Conservation (phyloP, 768 basidiomycete species). For the Xerocomellus amylosporus region DNA sequence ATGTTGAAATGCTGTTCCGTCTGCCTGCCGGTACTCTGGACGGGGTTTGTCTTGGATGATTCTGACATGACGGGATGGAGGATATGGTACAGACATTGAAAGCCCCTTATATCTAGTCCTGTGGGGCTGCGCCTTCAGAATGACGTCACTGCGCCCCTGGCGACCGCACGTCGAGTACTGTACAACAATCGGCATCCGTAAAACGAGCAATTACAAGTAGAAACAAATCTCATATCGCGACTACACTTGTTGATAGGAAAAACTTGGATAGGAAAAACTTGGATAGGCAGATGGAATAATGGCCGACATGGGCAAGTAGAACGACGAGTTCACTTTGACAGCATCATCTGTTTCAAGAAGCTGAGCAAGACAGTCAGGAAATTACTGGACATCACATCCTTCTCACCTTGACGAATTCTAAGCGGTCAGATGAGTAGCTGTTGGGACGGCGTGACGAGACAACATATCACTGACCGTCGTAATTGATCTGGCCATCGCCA, state of each 20-base stretch:
- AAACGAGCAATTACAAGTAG: slow-evolving; percentile 11
- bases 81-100: not conserved
- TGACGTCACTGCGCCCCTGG: slow-evolving; percentile 15
- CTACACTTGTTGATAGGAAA: not conserved
- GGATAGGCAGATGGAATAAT: slow-evolving; percentile 2
- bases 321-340: slow-evolving; percentile 51
- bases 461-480: slow-evolving; percentile 53
- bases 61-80: slow-evolving; percentile 14
- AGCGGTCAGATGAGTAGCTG: not conserved
- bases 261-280: slow-evolving; percentile 1
- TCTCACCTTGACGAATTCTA: slow-evolving; percentile 76
- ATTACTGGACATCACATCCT: not conserved
- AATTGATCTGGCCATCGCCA: slow-evolving; percentile 92
- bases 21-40: not conserved
- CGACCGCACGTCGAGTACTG: not conserved
- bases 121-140: not conserved
- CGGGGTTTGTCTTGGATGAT: slow-evolving; percentile 7
- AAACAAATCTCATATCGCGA: not conserved
- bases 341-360: slow-evolving; percentile 58
- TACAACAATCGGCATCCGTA: slow-evolving; percentile 1
- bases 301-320: slow-evolving; percentile 17
- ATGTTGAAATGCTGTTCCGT: slow-evolving; percentile 47
- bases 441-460: not conserved
- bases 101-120: slow-evolving; percentile 6
- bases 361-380: slow-evolving; percentile 8